phyloP scores from a whole-genome alignment of 768 basidiomycete species.

The Strobilomyces confusus region DNA sequence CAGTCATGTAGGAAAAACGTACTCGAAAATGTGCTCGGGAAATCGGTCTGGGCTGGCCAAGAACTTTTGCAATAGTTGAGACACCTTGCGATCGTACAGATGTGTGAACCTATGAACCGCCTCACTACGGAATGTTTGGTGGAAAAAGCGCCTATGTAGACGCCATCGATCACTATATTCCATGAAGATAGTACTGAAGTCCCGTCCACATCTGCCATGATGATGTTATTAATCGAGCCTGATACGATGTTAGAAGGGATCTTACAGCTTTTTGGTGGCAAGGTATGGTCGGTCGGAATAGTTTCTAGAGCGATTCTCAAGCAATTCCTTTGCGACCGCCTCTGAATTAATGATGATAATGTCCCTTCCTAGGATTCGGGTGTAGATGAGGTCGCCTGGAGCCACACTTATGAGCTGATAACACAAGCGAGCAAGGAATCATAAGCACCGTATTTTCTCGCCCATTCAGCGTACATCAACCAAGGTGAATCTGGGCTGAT shows the following conservation, averaged over 20 bases:
- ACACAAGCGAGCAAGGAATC: neutral
- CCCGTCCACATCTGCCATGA: conserved; percentile 16
- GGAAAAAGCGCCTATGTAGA: conserved; percentile 28
- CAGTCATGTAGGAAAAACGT: neutral
- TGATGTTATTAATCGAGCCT: neutral
- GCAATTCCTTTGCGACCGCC: conserved; percentile 40
- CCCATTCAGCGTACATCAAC: conserved; percentile 38
- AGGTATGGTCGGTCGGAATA: conserved; percentile 49
- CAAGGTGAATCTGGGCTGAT: conserved; percentile 29
- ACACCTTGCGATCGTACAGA: conserved; percentile 28
- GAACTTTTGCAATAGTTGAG: conserved; percentile 31
- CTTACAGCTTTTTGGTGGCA: conserved; percentile 13
- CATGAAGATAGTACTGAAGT: conserved; percentile 22
- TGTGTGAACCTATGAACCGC: conserved; percentile 27
- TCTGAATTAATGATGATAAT: conserved; percentile 46
- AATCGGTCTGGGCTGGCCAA: conserved; percentile 32
- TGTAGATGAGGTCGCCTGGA: conserved; percentile 45
- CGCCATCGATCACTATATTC: conserved; percentile 35
- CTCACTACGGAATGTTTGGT: conserved; percentile 23
- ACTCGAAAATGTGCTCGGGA: conserved; percentile 34
- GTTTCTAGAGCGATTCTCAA: conserved; percentile 44
- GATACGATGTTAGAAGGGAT: neutral
- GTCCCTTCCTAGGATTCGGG: conserved; percentile 41
- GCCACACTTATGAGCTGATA: neutral
- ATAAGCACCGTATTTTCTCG: conserved; percentile 31